Evolutionary conservation across 1,284 basidiomycete genomes (phyloP).

Genomic region (Crepidotus sp.): DNA sequence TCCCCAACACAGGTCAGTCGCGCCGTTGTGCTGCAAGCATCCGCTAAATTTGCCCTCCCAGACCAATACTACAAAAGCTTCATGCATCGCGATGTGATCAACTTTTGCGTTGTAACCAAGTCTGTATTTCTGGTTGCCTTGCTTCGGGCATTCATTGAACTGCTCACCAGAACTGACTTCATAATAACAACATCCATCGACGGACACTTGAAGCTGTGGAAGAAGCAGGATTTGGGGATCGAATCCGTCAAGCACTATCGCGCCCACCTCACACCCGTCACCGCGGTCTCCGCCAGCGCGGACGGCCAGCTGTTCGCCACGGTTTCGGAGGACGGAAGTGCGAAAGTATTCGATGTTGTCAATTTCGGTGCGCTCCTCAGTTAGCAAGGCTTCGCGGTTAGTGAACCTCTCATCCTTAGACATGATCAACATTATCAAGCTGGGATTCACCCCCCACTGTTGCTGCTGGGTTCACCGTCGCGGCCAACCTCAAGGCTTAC

Average conservation of each 20-base stretch:
- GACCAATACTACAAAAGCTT: constrained; percentile 97
- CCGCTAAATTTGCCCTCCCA: not conserved
- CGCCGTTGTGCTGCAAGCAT: not conserved
- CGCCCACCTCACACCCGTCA: constrained; percentile 79
- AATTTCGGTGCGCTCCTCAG: constrained; percentile 73
- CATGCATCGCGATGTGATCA: constrained; percentile 91
- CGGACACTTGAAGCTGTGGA: constrained; percentile 97
- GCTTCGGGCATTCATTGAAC: constrained; percentile 1
- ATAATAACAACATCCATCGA: constrained; percentile 91
- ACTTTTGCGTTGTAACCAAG: constrained; percentile 16
- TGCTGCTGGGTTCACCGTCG: constrained; percentile 91
- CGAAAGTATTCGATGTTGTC: constrained; percentile 94
- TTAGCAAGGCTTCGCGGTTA: not conserved
- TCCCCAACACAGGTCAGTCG: constrained; percentile 58
- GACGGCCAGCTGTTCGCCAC: constrained; percentile 93
- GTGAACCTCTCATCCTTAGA: constrained; percentile 45
- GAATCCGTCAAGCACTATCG: constrained; percentile 94
- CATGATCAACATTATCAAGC: constrained; percentile 97
- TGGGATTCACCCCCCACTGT: constrained; percentile 76
- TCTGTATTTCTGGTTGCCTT: constrained; percentile 7
- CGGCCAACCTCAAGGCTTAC: constrained; percentile 79
- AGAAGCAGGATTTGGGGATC: constrained; percentile 89
- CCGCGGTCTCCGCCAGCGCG: constrained; percentile 77
- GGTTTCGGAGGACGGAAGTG: constrained; percentile 75
- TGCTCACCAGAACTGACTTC: constrained; percentile 72